Evolutionary conservation across 2,329 filamentous ascomycete genomes (phyloP), one percentile per base, ranked within the genome.

Genomic region (Torrubiellomyces zombiae): DNA sequence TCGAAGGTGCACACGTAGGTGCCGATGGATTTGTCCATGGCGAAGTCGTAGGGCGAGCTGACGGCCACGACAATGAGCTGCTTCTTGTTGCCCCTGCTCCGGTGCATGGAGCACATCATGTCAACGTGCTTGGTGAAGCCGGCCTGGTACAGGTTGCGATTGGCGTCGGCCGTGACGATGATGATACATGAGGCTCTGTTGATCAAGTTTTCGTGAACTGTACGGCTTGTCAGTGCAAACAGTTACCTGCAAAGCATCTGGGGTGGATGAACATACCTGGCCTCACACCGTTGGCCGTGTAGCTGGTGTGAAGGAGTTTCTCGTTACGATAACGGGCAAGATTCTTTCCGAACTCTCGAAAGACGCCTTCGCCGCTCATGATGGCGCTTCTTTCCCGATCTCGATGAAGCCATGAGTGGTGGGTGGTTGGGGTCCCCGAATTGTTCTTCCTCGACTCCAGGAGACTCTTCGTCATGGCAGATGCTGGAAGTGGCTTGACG

Each of bases 1-100:
- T 94, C 85, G 47, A 91, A 94, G 0, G 85, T 93, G 56, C 86
- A 94, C 20, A 95, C 66, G 40, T 94, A 94, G 1, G 85, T 93
- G 5, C 80, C 79, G 20, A 95, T 86, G 1, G 73, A 73, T 35
- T 77, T 76, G 42, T 95, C 86, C 67, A 86, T 83, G 21, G 82
- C 83, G 46, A 95, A 95, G 47, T 95, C 86, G 48, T 94, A 95
- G 0, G 86, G 86, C 1, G 85, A 94, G 50, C 83, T 93, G 37
- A 92, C 85, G 1, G 86, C 79, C 6, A 94, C 77, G 4, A 94
- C 86, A 14, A 94, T 74, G 18, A 94, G 55, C 1, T 85, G 80
- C 51, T 92, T 94, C 47, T 89, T 80, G 43, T 83, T 78, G 2
- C 78, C 78, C 9, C 67, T 67, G 6, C 75, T 71, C 6, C 72